Base-by-base conservation (phyloP, 768 basidiomycete species). In the Russula lepida region DNA sequence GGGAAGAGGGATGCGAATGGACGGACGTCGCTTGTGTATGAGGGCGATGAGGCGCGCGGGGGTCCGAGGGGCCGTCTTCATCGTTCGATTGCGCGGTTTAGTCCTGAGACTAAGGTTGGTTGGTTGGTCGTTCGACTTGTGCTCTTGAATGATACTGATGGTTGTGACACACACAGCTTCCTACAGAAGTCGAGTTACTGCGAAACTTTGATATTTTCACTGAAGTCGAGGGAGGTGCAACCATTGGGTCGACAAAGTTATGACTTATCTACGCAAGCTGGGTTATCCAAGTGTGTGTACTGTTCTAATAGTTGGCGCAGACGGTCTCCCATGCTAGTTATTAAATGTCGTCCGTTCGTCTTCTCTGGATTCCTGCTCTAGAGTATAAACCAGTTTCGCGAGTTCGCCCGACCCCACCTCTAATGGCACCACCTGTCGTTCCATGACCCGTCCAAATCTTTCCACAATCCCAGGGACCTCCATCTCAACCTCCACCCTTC, bases 161-260 rank as follows among this genome's bases (percentile, higher is more conserved):
- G 4, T 13, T 5, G 33, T 6, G 49, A 39, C 6, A 30, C 5
- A 23, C 23, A 15, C 67, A 86, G 85, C 71, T 76, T 7, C 75
- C 80, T 17, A 75, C 71, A 27, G 79, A 83, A 58, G 78, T 86
- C 33, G 71, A 67, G 2, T 65, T 88, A 41, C 74, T 81, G 57
- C 78, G 85, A 52, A 88, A 87, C 69, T 86, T 88, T 66, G 79
- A 87, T 66, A 77, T 88, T 15, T 84, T 84, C 67, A 76, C 77
- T 2, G 81, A 84, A 61, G 73, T 81, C 8, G 52, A 64, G 47
- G 37, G 9, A 27, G 25, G 32, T 44, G 8, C 12, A 6, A 15
- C 8, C 25, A 37, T 8, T n/a, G 23, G 6, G 46, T 21, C 28
- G 28, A 47, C 30, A 13, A 63, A 63, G 23, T 54, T 63, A 41